These are phyloP conservation scores for Solanum gracilifrons DNA, from an alignment of 257 asterid genomes.

Conservation along the genomic window DNA sequence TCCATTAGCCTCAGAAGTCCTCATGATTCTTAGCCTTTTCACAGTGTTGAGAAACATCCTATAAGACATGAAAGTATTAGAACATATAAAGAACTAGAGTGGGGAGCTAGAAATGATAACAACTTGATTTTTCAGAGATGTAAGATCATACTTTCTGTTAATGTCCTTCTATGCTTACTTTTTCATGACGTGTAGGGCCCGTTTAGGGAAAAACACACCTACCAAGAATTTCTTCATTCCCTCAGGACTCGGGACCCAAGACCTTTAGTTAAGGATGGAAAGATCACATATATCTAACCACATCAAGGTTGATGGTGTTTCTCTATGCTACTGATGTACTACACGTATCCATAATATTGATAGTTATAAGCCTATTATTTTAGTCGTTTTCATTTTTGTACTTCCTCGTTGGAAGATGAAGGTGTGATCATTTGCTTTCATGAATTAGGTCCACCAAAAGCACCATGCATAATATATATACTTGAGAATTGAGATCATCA, in stretches of 20 bases:
- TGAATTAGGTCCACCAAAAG: not conserved
- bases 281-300: not conserved
- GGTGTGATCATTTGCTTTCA: not conserved
- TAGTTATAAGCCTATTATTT: not conserved
- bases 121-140: not conserved
- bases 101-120: not conserved
- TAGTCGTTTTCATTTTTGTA: not conserved
- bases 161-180: not conserved
- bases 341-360: not conserved
- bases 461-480: not conserved
- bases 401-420: not conserved
- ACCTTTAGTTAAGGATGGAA: not conserved
- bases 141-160: not conserved
- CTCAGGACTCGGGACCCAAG: not conserved
- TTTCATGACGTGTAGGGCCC: not conserved
- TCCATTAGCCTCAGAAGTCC: constrained; percentile 69
- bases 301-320: not conserved
- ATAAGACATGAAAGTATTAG: not conserved
- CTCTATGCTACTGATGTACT: not conserved
- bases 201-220: not conserved
- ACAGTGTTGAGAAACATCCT: constrained; percentile 81
- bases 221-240: not conserved
- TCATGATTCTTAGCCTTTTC: constrained; percentile 81
- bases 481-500: not conserved
- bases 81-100: not conserved